These are phyloP conservation scores for Hymenoscyphus scutula DNA, from an alignment of 2,329 filamentous ascomycete genomes.

Conservation along the genomic window DNA sequence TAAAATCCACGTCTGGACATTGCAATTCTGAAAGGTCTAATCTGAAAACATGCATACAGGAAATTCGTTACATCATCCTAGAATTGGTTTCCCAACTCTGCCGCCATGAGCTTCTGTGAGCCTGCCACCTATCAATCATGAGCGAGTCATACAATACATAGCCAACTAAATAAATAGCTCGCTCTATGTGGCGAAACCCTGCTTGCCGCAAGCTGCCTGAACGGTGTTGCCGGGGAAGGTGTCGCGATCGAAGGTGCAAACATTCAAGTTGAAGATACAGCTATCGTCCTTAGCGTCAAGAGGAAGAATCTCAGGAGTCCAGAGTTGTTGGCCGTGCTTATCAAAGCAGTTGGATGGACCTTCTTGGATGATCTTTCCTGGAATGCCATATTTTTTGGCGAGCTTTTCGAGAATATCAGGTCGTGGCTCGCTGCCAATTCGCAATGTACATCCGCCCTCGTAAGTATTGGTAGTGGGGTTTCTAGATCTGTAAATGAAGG, in stretches of 20 bases:
- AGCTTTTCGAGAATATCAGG: background rate
- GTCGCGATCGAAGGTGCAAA: conserved; percentile 1
- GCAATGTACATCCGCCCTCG: background rate
- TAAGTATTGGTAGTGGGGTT: background rate
- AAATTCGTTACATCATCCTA: background rate
- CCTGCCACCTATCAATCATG: background rate
- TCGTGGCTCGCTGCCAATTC: background rate
- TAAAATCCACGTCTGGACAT: background rate
- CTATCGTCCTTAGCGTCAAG: background rate
- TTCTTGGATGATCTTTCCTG: background rate
- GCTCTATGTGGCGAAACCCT: too few species aligned
- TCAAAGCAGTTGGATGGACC: background rate
- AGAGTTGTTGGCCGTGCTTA: conserved; percentile 1
- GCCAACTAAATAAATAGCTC: too few species aligned
- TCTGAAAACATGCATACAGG: background rate
- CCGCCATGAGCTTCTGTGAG: too few species aligned
- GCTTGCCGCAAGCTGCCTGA: too few species aligned
- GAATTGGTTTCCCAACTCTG: background rate
- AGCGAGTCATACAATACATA: too few species aligned
- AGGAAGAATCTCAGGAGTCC: conserved; percentile 8
- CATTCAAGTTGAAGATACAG: conserved; percentile 12
- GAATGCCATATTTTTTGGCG: background rate
- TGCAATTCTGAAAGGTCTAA: background rate
- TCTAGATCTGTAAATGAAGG: conserved; percentile 8
- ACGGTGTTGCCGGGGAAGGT: background rate